These are phyloP conservation scores for Eremomyces bilateralis DNA, from an alignment of 495 filamentous ascomycete species.

Conservation along the genomic window DNA sequence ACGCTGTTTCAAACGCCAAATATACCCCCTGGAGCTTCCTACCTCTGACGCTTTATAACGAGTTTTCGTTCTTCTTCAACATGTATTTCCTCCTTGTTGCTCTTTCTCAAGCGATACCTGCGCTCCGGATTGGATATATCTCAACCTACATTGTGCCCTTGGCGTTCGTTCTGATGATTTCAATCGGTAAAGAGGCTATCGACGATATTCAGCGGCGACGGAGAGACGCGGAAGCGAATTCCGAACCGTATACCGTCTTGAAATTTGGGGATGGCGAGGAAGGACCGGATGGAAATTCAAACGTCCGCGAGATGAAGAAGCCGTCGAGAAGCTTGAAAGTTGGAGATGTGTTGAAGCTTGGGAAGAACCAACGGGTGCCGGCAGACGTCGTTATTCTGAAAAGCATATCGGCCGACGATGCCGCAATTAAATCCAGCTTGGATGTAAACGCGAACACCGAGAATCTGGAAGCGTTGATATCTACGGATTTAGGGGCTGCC, in stretches of 20 bases:
- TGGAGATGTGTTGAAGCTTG: conserved; percentile 79
- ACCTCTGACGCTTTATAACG: conserved; percentile 85
- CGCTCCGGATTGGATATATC: conserved; percentile 78
- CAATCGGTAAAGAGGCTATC: conserved; percentile 83
- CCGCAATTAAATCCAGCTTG: conserved; percentile 3
- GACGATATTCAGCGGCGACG: conserved; percentile 76
- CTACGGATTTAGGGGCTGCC: background rate
- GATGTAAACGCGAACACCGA: background rate
- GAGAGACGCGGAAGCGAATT: conserved; percentile 84
- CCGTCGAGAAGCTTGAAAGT: conserved; percentile 81
- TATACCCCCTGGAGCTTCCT: conserved; percentile 94
- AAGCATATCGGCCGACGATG: conserved; percentile 25
- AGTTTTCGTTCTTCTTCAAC: conserved; percentile 99
- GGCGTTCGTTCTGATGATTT: conserved; percentile 76
- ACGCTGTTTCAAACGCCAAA: conserved; percentile 89
- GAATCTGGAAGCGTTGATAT: background rate
- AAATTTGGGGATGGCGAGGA: conserved; percentile 26
- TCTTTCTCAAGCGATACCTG: conserved; percentile 74
- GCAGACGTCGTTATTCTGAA: conserved; percentile 89
- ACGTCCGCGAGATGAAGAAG: conserved; percentile 39
- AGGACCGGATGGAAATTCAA: conserved; percentile 13
- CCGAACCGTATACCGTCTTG: conserved; percentile 69
- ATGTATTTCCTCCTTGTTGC: conserved; percentile 95
- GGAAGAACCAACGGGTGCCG: conserved; percentile 77
- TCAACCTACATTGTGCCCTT: conserved; percentile 87